Base-by-base conservation (phyloP, 164 flowering plant species). In the Protea cynaroides region DNA sequence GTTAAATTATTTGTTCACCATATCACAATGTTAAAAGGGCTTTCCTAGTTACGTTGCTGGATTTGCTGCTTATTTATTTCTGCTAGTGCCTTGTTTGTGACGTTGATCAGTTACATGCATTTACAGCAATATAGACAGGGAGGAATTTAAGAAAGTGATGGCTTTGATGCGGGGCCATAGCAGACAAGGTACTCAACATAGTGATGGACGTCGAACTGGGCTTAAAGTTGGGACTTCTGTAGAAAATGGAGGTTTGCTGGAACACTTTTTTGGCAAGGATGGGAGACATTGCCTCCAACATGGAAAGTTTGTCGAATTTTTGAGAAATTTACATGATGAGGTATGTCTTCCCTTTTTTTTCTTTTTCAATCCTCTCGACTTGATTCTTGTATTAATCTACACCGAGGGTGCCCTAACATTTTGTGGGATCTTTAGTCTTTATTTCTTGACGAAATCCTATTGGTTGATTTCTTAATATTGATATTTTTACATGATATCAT, bases 121-220 rank as follows among this genome's bases (percentile, higher is more conserved):
- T 37, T 49, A 43, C 74, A 95, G 99, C 67, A 81, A 84, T 61
- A 88, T 95, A 38, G 91, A 86, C 58, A 84, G 64, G 70, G 86
- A 85, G 36, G 99, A 95, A 65, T 95, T 95, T 65, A 86, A 88
- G 85, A 85, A 83, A 76, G 97, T 95, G 61, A 95, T 95, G 97
- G 76, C 79, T 18, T 71, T 92, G 74, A 95, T 95, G 99, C 83
- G 96, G 19, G 64, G 82, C 55, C 80, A 79, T 40, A 82, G 85
- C 69, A 78, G 97, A 65, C 96, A 95, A 76, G 99, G 96, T 25
- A 75, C 81, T 72, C 70, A 73, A 46, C 96, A 94, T 40, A 83
- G 83, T 70, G 86, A 85, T 79, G 97, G 99, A 25, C 74, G 65
- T 65, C 86, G 96, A 36, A 47, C 29, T 57, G 92, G 88, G 25